Conservation (phyloP, 176 grass and related monocot species). For the Lolium perenne region DNA sequence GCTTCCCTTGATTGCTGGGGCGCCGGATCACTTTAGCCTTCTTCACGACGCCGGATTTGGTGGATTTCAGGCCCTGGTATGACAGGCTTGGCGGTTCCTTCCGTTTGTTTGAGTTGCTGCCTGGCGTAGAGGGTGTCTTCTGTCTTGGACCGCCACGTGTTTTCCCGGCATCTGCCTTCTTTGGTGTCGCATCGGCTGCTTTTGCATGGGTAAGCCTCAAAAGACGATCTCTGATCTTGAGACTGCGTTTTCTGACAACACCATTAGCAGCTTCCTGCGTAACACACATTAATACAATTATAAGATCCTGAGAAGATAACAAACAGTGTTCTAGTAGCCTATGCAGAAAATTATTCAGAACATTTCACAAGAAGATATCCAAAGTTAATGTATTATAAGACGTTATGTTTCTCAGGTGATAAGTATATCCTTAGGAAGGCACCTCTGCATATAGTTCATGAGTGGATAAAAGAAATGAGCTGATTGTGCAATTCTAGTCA, state of each 20-base stretch:
- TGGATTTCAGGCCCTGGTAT: constrained; percentile 82
- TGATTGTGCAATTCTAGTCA: background rate
- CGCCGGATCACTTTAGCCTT: constrained; percentile 52
- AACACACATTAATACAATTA: constrained; percentile 9
- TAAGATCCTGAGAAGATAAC: background rate
- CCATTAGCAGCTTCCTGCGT: constrained; percentile 74
- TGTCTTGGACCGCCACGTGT: constrained; percentile 31
- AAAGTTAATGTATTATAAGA: background rate
- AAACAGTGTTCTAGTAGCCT: background rate
- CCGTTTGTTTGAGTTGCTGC: constrained; percentile 40
- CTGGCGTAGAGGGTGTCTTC: constrained; percentile 35
- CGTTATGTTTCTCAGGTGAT: background rate
- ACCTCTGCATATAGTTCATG: background rate
- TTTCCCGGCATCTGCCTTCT: constrained; percentile 36
- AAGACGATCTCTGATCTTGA: constrained; percentile 67
- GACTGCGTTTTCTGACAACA: constrained; percentile 54
- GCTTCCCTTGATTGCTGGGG: constrained; percentile 49
- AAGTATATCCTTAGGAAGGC: background rate
- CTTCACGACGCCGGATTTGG: constrained; percentile 71
- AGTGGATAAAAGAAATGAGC: background rate
- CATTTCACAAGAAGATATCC: background rate
- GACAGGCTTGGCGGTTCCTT: constrained; percentile 56
- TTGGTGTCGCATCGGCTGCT: constrained; percentile 40
- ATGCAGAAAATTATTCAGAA: background rate
- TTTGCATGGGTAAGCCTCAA: constrained; percentile 84